These are phyloP conservation scores for Pulveroboletus sp. DNA, from an alignment of 768 basidiomycete species.

Conservation along the genomic window DNA sequence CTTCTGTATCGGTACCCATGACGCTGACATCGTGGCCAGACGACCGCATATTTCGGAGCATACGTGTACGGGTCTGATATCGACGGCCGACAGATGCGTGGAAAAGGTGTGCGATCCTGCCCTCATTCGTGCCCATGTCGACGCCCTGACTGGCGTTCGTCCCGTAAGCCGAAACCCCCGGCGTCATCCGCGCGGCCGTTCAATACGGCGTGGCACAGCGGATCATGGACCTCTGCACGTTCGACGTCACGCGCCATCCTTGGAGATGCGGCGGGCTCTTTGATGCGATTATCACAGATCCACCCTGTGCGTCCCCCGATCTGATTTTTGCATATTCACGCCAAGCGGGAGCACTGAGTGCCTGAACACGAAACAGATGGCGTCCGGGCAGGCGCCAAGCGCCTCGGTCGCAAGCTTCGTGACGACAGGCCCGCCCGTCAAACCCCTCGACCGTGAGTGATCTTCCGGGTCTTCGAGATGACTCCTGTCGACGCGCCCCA, in stretches of 20 bases:
- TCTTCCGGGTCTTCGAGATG: neutral
- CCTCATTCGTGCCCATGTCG: neutral
- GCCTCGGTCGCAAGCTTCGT: slow-evolving; percentile 61
- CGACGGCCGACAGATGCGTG: slow-evolving; percentile 95
- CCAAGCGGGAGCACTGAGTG: neutral
- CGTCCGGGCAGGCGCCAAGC: slow-evolving; percentile 83
- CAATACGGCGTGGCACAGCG: slow-evolving; percentile 76
- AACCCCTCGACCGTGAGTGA: slow-evolving; percentile 44
- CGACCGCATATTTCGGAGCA: slow-evolving; percentile 84
- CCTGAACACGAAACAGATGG: slow-evolving; percentile 56
- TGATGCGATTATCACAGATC: slow-evolving; percentile 93
- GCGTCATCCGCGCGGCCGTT: slow-evolving; percentile 72
- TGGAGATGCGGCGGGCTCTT: slow-evolving; percentile 88
- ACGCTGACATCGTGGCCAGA: slow-evolving; percentile 40
- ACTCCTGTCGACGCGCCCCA: neutral
- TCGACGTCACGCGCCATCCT: slow-evolving; percentile 88
- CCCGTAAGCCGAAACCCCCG: slow-evolving; percentile 46
- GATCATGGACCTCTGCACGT: slow-evolving; percentile 83
- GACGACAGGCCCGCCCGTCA: slow-evolving; percentile 27
- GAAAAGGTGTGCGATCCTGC: slow-evolving; percentile 58
- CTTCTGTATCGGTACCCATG: slow-evolving; percentile 1
- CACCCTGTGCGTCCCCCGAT: slow-evolving; percentile 65
- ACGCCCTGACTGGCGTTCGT: slow-evolving; percentile 1
- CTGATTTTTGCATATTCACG: neutral
- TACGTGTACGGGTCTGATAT: slow-evolving; percentile 90